phyloP scores from a whole-genome alignment of 192 early-diverging fungal genomes.

The Chytriomyces confervae region DNA sequence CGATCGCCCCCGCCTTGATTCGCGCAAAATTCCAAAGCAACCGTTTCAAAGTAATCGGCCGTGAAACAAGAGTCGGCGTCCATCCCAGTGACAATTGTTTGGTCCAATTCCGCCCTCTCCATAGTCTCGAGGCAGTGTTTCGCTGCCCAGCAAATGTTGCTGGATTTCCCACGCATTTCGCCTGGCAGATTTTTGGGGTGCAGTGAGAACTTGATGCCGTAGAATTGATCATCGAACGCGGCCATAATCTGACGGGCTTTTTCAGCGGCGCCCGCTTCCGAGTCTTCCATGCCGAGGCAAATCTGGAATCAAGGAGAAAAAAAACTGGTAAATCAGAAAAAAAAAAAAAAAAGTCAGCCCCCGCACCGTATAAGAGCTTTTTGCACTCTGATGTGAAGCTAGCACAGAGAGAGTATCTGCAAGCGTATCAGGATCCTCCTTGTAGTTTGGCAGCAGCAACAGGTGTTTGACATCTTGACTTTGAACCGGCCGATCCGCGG shows the following conservation, averaged over 20 bases:
- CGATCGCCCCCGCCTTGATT: no score
- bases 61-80: conserved; percentile 67
- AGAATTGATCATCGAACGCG: conserved; percentile 52
- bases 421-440: conserved; percentile 57
- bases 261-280: conserved; percentile 46
- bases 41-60: conserved; percentile 53
- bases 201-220: conserved; percentile 52
- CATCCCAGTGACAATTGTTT: conserved; percentile 55
- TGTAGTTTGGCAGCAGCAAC: conserved; percentile 66
- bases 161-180: conserved; percentile 62
- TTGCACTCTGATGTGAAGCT: conserved; percentile 39
- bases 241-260: conserved; percentile 51
- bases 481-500: conserved; percentile 12
- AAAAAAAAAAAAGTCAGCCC: not conserved
- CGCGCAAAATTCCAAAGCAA: not conserved
- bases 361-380: conserved; percentile 38
- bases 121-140: not conserved
- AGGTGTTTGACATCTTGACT: conserved; percentile 44
- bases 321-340: not conserved
- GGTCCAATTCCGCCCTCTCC: not conserved
- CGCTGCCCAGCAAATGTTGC: conserved; percentile 41
- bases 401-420: conserved; percentile 59
- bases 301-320: conserved; percentile 38
- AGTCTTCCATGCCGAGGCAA: conserved; percentile 66
- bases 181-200: conserved; percentile 51